Conservation (phyloP, 2,329 filamentous ascomycete genomes). For the Penicillium polonicum region DNA sequence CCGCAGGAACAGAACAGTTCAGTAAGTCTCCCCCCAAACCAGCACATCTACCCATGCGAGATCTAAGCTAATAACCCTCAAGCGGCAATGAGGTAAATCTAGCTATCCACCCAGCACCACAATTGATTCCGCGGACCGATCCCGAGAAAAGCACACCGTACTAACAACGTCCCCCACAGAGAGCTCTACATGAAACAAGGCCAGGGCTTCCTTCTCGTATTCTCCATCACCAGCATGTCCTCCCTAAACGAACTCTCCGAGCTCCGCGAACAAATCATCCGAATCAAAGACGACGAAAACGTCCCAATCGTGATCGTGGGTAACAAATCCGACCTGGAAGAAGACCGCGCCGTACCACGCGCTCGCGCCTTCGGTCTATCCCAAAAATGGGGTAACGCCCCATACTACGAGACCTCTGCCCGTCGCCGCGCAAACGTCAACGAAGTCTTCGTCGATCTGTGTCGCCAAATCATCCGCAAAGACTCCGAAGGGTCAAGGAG, state of each 20-base stretch:
- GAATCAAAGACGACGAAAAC: slow-evolving; percentile 84
- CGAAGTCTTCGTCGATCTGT: slow-evolving; percentile 83
- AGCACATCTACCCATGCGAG: background rate
- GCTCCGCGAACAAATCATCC: slow-evolving; percentile 83
- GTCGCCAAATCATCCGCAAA: slow-evolving; percentile 75
- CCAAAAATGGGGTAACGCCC: slow-evolving; percentile 81
- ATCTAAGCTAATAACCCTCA: slow-evolving; percentile 18
- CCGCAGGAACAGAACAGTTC: slow-evolving; percentile 88
- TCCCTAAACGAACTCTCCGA: slow-evolving; percentile 80
- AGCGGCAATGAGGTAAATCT: slow-evolving; percentile 59
- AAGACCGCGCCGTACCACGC: slow-evolving; percentile 74
- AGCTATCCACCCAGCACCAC: background rate
- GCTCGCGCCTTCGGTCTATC: slow-evolving; percentile 79
- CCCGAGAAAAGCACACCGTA: slow-evolving; percentile 18
- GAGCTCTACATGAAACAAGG: slow-evolving; percentile 93
- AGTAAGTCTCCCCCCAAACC: slow-evolving; percentile 57
- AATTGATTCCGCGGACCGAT: background rate
- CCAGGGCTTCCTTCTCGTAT: slow-evolving; percentile 87
- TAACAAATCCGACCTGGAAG: slow-evolving; percentile 88
- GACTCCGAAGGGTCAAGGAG: slow-evolving; percentile 50
- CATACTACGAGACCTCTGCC: slow-evolving; percentile 88
- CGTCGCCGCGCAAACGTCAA: slow-evolving; percentile 82
- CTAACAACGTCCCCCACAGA: slow-evolving; percentile 40
- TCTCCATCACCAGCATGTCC: slow-evolving; percentile 81
- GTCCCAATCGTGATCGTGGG: slow-evolving; percentile 87